Evolutionary conservation across 441 rosid species (phyloP).

Genomic region (Euphorbia celastroides): DNA sequence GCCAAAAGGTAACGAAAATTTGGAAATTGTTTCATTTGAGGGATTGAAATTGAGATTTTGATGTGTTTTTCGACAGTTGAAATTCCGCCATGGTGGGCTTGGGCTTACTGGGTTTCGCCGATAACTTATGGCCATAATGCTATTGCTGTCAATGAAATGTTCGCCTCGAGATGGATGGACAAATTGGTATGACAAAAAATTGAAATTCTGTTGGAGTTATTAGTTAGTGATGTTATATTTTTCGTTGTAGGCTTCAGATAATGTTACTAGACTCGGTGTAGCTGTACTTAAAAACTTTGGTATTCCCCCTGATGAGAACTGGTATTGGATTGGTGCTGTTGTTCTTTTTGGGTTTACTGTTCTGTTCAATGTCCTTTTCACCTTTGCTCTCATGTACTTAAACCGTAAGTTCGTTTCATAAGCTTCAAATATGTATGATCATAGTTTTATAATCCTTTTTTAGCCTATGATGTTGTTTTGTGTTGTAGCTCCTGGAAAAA

Average conservation of each 20-base stretch:
- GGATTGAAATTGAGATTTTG: not conserved
- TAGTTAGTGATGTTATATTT: not conserved
- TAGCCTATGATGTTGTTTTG: conserved; percentile 7
- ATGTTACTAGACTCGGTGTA: conserved; percentile 41
- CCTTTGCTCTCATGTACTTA: conserved; percentile 59
- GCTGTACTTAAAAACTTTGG: conserved; percentile 48
- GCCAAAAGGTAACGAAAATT: conserved; percentile 38
- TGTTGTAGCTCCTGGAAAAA: conserved; percentile 54
- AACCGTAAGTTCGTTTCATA: conserved; percentile 47
- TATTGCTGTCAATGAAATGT: conserved; percentile 52
- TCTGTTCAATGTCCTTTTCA: conserved; percentile 63
- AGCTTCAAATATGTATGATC: not conserved
- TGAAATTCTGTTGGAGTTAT: not conserved
- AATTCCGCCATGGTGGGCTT: conserved; percentile 71
- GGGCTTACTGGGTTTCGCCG: conserved; percentile 89
- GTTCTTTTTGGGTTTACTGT: conserved; percentile 55
- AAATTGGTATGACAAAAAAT: conserved; percentile 29
- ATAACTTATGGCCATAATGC: conserved; percentile 59
- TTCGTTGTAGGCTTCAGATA: conserved; percentile 46
- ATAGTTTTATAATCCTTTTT: conserved; percentile 11
- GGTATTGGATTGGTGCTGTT: conserved; percentile 85
- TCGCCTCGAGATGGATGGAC: conserved; percentile 76
- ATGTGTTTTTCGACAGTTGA: conserved; percentile 29
- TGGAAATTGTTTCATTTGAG: not conserved
- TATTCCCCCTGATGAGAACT: conserved; percentile 38